Evolutionary conservation across 1,284 basidiomycete genomes (phyloP), one percentile per base, ranked within the genome.

Genomic region (Pseudozyma sp.): DNA sequence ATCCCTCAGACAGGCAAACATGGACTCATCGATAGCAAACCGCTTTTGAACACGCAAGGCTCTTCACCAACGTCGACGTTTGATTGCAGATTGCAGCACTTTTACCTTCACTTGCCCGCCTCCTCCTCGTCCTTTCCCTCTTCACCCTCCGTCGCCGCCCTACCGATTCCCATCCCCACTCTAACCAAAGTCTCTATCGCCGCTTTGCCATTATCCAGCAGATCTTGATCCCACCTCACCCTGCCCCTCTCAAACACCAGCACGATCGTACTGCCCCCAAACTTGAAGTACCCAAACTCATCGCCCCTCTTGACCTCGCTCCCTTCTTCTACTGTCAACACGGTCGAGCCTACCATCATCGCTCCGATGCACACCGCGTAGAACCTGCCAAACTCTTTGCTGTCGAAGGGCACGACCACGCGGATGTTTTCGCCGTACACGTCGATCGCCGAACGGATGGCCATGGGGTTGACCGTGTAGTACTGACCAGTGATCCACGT

Each of bases 361-460:
- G 88, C 88, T 69, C 85, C 82, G 39, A 84, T 75, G 35, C 80
- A 79, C 7, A 84, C 82, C 35, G 78, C 75, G n/a, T 66, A 66
- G 33, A 59, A 78, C 2, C 53, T 60, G 31, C 68, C 59, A 55
- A 73, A 69, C 13, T 43, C 30, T 37, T 84, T 80, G 17, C 84
- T 85, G 56, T 86, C 69, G 58, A 87, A 82, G 9, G 75, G 75
- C 5, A 84, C 75, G 0, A 85, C 78, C 6, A 80, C 81, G 24
- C 91, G 89, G 51, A 87, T 88, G 84, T 98, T 99, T 85, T 97
- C 95, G 30, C 94, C 94, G 75, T 95, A 98, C 5, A 98, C 93
- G 78, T 98, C 95, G 29, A 98, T 89, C 2, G 88, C 86, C 10
- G 62, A 83, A 90, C 90, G 93, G 64, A 94, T 88, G 0, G 92